Evolutionary conservation across 1,139 yeast species (phyloP), one percentile per base, ranked within the genome.

Genomic region (Candida sanyaensis): DNA sequence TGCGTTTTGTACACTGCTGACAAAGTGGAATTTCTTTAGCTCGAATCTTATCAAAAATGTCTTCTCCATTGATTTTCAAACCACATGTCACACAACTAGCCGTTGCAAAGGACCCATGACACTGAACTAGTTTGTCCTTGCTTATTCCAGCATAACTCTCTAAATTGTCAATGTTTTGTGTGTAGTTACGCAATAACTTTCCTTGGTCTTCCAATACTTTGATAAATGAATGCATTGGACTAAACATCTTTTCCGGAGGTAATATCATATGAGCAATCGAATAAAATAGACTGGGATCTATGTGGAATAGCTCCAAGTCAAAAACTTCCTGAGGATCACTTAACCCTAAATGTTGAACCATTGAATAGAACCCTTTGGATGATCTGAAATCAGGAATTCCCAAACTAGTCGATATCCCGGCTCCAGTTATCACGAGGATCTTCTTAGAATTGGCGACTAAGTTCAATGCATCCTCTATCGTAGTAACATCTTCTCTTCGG

Each of bases 341-440:
- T 34, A 92, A 71, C 0, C 96, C 96, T 47, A 89, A 63, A 57
- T 81, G 78, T 47, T 78, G 76, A 52, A 93, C 80, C 60, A 81
- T 80, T 2, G 90, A 77, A 65, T 93, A 93, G 51, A 93, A 82
- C 41, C 99, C 99, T 54, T 87, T 77, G 8, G 91, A 83, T 0
- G 97, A 91, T 61, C 99, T 79, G 69, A 93, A 93, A 68, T 93
- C 99, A 0, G 98, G 97, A 48, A 92, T 92, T 1, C 97, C 98
- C 50, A 92, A 71, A 33, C 92, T 83, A 4, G 97, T 92, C 13
- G 97, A 89, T 41, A 93, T 91, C 17, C 99, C 99, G 0, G 99
- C 99, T 5, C 99, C 99, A 0, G 97, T 90, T 27, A 93, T 71
- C 1, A 93, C 96, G 52, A 93, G 61, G 21, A 93, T 80, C 48